A percentile compares a stretch with the other conserved stretches of the same genome.
phyloP scores from a whole-genome alignment of 2,329 filamentous ascomycete species.

The Pseudocercospora eumusae region DNA sequence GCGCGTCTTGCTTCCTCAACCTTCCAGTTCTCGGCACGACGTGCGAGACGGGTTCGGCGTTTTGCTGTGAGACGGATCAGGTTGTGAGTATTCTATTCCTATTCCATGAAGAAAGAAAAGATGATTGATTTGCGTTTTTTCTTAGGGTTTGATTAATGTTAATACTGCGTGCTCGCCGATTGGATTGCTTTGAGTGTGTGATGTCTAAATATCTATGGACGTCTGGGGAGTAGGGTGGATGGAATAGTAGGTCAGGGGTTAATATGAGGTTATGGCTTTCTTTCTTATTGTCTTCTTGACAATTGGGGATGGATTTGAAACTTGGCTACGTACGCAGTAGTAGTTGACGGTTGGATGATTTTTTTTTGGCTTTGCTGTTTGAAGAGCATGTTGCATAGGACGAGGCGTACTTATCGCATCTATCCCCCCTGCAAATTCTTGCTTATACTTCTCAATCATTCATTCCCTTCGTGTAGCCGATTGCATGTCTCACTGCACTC shows the following conservation, averaged over 20 bases:
- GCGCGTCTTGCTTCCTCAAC: background rate
- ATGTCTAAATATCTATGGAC: background rate
- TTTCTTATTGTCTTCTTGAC: conserved; percentile 2
- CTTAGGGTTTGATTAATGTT: background rate
- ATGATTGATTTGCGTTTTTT: no score
- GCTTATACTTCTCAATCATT: conserved; percentile 7
- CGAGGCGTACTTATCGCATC: background rate
- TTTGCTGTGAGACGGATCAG: background rate
- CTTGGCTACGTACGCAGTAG: no score
- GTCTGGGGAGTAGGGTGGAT: no score
- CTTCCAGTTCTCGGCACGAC: background rate
- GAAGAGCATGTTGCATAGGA: conserved; percentile 6
- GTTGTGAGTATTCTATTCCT: background rate
- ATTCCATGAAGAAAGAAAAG: no score
- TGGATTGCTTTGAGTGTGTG: background rate
- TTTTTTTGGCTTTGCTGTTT: background rate
- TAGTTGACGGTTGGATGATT: background rate
- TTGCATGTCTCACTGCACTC: conserved; percentile 15
- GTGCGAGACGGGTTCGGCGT: background rate
- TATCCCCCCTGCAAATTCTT: background rate
- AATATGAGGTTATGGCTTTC: conserved; percentile 7
- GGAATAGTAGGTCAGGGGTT: no score
- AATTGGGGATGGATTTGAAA: background rate
- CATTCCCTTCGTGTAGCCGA: conserved; percentile 18
- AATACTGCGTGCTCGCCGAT: background rate